Base-by-base conservation (phyloP, 768 basidiomycete species). In the Tylopilus felleus region DNA sequence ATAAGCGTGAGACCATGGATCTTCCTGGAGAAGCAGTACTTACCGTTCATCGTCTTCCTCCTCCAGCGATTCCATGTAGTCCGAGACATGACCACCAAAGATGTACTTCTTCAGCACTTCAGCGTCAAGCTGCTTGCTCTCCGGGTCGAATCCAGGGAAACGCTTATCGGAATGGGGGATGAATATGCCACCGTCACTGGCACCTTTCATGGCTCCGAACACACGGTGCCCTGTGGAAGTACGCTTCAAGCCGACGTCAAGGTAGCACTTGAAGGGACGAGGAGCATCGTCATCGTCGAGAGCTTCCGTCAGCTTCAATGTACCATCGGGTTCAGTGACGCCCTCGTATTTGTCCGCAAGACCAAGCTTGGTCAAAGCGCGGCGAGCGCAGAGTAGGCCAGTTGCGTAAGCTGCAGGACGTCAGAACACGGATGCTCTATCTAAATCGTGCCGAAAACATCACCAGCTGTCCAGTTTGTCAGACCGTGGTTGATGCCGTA, bases 21-120 rank as follows among this genome's bases (percentile, higher is more conserved):
- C 12, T 47, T 50, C 42, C 27, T n/a, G 12, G 48, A 45, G 19
- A 12, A 21, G 28, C 41, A 53, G 14, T 17, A 69, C 80, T 57
- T 62, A 85, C 85, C 94, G 83, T 77, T 98, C 96, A 65, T 98
- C 97, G 70, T 99, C 97, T 78, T 99, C 97, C 81, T 99, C 97
- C 78, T 99, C 97, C 50, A 98, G 78, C 53, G 86, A 90, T 77
- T 98, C 92, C 97, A 99, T 99, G 81, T 98, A 99, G 76, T 98
- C 97, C 47, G 97, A 93, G 53, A 99, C 88, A 72, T 99, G 97
- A 49, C 95, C 95, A 71, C 92, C 95, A 64, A 80, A 90, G 72
- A 99, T 98, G 79, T 99, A 99, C 76, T 96, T 96, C 73, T 96
- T 93, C 68, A 98, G 79, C 52, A 87, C 84, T 74, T 98, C 97